These are phyloP conservation scores for Danielia reshetovae DNA, from an alignment of 805 yeast genomes.

Conservation along the genomic window DNA sequence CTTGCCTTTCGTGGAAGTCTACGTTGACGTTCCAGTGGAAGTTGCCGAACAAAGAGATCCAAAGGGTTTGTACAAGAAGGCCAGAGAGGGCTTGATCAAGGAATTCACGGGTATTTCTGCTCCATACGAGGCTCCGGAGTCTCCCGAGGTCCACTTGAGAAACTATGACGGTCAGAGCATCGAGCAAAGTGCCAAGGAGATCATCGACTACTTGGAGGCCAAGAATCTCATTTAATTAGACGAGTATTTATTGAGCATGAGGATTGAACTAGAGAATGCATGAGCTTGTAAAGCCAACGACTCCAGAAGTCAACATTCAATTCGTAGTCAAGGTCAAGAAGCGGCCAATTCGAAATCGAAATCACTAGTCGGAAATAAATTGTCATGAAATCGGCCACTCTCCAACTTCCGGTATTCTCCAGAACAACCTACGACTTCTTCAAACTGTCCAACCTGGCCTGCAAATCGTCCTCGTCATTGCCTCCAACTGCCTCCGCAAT, in stretches of 20 bases:
- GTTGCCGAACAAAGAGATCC: conserved; percentile 98
- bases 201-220: conserved; percentile 61
- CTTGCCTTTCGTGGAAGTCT: conserved; percentile 86
- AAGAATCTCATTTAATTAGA: conserved; percentile 36
- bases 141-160: conserved; percentile 77
- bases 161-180: conserved; percentile 62
- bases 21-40: conserved; percentile 87
- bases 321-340: background rate
- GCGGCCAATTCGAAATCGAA: conserved; percentile 5
- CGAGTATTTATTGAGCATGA: background rate
- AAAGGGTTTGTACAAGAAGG: conserved; percentile 94
- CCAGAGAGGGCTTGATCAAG: conserved; percentile 89
- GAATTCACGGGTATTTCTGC: conserved; percentile 96
- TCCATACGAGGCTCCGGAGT: conserved; percentile 89
- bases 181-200: conserved; percentile 76
- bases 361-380: background rate
- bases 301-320: too few relatives aligned
- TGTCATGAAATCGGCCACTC: background rate
- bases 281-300: too few relatives aligned
- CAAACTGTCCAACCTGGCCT: conserved; percentile 81
- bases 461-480: conserved; percentile 73
- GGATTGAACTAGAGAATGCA: too few relatives aligned
- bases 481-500: conserved; percentile 52
- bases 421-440: conserved; percentile 45
- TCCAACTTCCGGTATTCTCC: too few relatives aligned